Evolutionary conservation across 2,329 filamentous ascomycete genomes (phyloP), one percentile per base, ranked within the genome.

Genomic region (Penicillium janthinellum): DNA sequence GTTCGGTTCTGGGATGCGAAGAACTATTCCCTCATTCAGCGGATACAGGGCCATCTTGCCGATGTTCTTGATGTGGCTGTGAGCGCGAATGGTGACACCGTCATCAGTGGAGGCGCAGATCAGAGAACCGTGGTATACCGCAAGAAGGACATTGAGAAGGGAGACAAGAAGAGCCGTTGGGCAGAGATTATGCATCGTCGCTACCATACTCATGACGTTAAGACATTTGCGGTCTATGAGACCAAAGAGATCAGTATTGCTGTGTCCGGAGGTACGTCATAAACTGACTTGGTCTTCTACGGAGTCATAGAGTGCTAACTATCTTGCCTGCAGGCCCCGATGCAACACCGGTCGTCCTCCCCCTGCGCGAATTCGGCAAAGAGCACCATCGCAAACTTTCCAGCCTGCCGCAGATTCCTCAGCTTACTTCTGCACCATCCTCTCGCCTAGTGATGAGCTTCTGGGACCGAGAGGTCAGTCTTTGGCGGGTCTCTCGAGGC

Each of bases 191-290:
- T 87, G 76, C 92, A 96, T 72, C 85, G 91, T 66, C 85, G 92
- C 71, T 93, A 94, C 72, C 95, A 99, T 73, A 87, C 89, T 48
- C 93, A 98, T 75, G 95, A 99, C 78, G 92, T 98, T 70, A 98
- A 98, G 79, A 86, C 92, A 1, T 91, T 98, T 86, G 90, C 92
- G 37, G 88, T 91, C 0, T 98, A 94, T 65, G 95, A 99, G 75
- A 89, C 89, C 54, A 88, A 85, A 53, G 87, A 87, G 52, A 86
- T 96, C 71, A 98, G 92, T 70, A 87, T 98, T 57, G 83, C 96
- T 11, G 90, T 96, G 15, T 96, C 94, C 64, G 95, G 95, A 85
- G 95, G 92, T 91, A 81, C 77, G 83, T 73, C 25, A 42, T 2
- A 28, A 17, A 31, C 14, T 3, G 12, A 22, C n/a, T 52, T 10